A percentile compares a stretch with the other conserved stretches of the same genome.
phyloP scores from a whole-genome alignment of 2,329 filamentous ascomycete genomes.

The Fusarium nanum region DNA sequence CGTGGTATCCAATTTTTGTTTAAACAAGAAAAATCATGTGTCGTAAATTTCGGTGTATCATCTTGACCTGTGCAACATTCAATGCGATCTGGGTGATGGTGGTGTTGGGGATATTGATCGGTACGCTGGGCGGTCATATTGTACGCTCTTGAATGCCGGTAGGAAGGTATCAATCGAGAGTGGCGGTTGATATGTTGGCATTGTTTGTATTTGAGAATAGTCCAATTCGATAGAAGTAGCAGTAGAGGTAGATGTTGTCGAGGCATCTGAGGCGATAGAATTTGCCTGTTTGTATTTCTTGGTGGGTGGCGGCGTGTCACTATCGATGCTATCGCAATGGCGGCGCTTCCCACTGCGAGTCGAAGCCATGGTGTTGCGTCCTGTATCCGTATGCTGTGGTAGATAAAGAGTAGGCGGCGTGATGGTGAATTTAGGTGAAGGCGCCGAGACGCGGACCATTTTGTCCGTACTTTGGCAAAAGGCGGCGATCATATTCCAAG shows the following conservation, averaged over 20 bases:
- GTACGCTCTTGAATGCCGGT: constrained; percentile 40
- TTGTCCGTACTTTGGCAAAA: constrained; percentile 26
- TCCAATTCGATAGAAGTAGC: constrained; percentile 33
- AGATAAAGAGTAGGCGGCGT: constrained; percentile 22
- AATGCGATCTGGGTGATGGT: constrained; percentile 43
- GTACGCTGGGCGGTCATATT: constrained; percentile 37
- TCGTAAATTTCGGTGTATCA: constrained; percentile 6
- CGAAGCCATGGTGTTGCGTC: constrained; percentile 31
- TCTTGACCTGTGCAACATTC: constrained; percentile 6
- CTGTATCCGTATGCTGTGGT: constrained; percentile 16
- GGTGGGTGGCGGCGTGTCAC: constrained; percentile 37
- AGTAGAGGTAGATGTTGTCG: constrained; percentile 33
- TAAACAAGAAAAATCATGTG: constrained; percentile 21
- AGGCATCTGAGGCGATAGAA: constrained; percentile 41
- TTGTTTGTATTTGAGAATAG: constrained; percentile 16
- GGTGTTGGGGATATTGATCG: constrained; percentile 45
- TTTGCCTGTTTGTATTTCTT: constrained; percentile 46
- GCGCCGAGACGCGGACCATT: constrained; percentile 19
- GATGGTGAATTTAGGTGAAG: constrained; percentile 27
- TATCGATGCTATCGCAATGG: constrained; percentile 36
- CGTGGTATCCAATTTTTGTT: constrained; percentile 33
- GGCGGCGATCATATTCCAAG: constrained; percentile 24
- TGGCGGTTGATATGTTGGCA: constrained; percentile 16
- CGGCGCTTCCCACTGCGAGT: constrained; percentile 40
- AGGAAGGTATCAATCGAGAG: constrained; percentile 34